Evolutionary conservation across 2,329 filamentous ascomycete species (phyloP).

Genomic region (Macrophomina tecta): DNA sequence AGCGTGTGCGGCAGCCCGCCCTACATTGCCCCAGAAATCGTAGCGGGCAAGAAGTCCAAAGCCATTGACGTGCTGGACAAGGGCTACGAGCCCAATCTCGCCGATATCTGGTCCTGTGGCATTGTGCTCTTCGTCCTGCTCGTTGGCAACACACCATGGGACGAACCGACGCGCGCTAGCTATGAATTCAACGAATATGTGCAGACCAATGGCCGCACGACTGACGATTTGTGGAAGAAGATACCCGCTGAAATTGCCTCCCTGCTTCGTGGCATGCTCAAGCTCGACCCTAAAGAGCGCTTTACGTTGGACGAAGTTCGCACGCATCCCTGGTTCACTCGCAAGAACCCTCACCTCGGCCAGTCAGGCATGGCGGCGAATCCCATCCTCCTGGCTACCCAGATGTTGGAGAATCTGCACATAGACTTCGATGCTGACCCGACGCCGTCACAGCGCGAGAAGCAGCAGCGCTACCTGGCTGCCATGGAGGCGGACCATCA

Average conservation of each 20-base stretch:
- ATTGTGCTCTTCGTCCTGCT: constrained; percentile 96
- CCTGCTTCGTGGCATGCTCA: constrained; percentile 91
- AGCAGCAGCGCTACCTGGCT: constrained; percentile 46
- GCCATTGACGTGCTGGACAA: constrained; percentile 56
- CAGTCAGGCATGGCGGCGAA: constrained; percentile 77
- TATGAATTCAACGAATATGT: constrained; percentile 93
- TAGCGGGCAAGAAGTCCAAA: constrained; percentile 56
- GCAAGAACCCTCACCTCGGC: constrained; percentile 77
- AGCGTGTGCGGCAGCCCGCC: constrained; percentile 96
- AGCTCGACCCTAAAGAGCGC: constrained; percentile 72
- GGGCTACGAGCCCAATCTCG: constrained; percentile 77
- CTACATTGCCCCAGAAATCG: constrained; percentile 95
- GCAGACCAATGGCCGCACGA: constrained; percentile 77
- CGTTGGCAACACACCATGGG: constrained; percentile 97
- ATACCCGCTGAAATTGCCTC: constrained; percentile 78
- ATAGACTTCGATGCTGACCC: constrained; percentile 83
- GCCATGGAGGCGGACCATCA: constrained; percentile 72
- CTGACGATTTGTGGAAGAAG: constrained; percentile 83
- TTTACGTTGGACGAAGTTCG: constrained; percentile 88
- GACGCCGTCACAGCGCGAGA: constrained; percentile 54
- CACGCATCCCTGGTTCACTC: constrained; percentile 93
- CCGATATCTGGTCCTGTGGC: constrained; percentile 96
- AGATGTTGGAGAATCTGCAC: constrained; percentile 88
- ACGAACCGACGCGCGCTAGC: constrained; percentile 82
- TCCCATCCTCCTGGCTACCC: constrained; percentile 84